phyloP scores from a whole-genome alignment of 2,329 filamentous ascomycete species.

The Lachnellula arida region DNA sequence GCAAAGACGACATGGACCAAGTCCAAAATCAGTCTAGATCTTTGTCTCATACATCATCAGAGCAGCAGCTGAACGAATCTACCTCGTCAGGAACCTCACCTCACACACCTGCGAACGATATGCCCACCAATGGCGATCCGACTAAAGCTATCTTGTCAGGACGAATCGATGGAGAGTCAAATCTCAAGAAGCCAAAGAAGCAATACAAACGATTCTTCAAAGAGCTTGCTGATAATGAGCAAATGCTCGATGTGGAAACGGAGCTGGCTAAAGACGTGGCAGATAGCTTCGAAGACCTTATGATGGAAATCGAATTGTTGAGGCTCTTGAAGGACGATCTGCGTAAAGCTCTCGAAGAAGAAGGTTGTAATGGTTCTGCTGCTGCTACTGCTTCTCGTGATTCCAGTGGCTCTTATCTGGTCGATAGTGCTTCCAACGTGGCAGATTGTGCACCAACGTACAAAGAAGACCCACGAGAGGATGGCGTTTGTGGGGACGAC shows the following conservation, averaged over 20 bases:
- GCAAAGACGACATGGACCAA: neutral
- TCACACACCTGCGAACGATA: neutral
- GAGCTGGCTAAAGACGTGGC: neutral
- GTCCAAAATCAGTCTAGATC: neutral
- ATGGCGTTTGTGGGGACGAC: no score
- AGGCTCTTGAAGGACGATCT: neutral
- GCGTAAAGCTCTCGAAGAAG: neutral
- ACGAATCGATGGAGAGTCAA: neutral
- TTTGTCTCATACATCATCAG: no score
- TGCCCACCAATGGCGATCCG: neutral
- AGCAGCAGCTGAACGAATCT: neutral
- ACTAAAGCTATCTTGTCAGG: neutral
- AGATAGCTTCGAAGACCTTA: neutral
- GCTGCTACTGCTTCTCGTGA: neutral
- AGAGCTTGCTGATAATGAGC: slow-evolving; percentile 1
- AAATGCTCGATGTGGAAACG: neutral
- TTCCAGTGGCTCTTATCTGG: neutral
- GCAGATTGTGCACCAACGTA: neutral
- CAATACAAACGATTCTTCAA: slow-evolving; percentile 6
- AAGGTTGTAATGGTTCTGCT: neutral
- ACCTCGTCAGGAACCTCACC: neutral
- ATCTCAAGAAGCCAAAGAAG: neutral
- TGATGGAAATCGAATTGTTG: slow-evolving; percentile 3
- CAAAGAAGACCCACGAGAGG: no score
- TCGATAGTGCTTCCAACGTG: neutral